These are phyloP conservation scores for Melaleuca quinquenervia DNA, from an alignment of 345 rosid genomes.

Conservation along the genomic window DNA sequence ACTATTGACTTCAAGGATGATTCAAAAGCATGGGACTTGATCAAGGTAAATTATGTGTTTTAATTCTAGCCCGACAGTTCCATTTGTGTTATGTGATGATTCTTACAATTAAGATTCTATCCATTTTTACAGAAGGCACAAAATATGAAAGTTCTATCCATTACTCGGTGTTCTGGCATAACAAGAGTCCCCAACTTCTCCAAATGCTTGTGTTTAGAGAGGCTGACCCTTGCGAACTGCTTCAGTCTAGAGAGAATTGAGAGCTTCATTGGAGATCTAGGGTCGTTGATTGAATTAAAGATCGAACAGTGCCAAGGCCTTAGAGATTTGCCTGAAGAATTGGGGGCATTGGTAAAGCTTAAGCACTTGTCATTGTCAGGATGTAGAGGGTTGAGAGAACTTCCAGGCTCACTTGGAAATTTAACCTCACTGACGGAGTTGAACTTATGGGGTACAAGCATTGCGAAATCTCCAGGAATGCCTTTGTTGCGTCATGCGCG, in stretches of 20 bases:
- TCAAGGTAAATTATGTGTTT: neutral
- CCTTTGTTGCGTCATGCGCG: neutral
- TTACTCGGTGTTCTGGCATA: neutral
- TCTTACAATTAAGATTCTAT: neutral
- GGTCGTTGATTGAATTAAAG: neutral
- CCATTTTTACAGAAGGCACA: neutral
- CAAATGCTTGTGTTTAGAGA: neutral
- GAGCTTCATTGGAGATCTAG: neutral
- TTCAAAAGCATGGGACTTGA: neutral
- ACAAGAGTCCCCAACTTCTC: neutral
- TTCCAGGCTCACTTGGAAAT: neutral
- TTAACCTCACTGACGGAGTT: neutral
- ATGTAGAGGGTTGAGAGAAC: neutral
- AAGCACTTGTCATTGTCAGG: neutral
- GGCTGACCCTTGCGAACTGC: neutral
- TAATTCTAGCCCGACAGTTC: fast-evolving
- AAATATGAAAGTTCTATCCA: neutral
- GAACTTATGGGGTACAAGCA: neutral
- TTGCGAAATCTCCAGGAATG: neutral
- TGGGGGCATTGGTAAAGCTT: neutral
- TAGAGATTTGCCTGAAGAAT: neutral
- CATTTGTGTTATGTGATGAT: neutral
- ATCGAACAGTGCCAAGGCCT: neutral
- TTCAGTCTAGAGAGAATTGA: neutral
- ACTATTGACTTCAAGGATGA: neutral